Conservation (phyloP, 1,284 basidiomycete genomes). For the Leccinum pachyderme region DNA sequence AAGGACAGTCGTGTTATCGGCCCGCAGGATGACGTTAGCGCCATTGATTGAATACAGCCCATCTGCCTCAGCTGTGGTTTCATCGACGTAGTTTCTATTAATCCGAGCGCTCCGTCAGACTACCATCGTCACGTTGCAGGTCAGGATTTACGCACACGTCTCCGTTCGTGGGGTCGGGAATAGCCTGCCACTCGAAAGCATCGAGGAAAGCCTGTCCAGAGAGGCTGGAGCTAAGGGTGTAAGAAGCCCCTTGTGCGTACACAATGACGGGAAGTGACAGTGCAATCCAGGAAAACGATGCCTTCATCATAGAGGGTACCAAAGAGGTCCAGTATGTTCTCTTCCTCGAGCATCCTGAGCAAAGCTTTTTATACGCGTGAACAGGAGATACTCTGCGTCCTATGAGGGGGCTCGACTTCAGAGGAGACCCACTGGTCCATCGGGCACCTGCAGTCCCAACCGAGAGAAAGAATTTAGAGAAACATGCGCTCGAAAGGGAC, state of each 20-base stretch:
- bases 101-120: neutral
- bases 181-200: slow-evolving; percentile 41
- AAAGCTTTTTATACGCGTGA: slow-evolving; percentile 1
- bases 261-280: neutral
- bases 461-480: neutral
- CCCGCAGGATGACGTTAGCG: slow-evolving; percentile 42
- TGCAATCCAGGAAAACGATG: neutral
- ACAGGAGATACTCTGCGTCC: neutral
- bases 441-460: neutral
- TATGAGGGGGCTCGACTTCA: neutral
- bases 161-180: slow-evolving; percentile 45
- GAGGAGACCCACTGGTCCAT: neutral
- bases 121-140: neutral
- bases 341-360: neutral
- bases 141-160: slow-evolving; percentile 37
- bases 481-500: neutral
- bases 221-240: slow-evolving; percentile 24
- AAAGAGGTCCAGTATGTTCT: neutral
- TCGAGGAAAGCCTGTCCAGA: slow-evolving; percentile 40
- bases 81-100: slow-evolving; percentile 50
- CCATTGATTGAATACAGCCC: slow-evolving; percentile 48
- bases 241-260: slow-evolving; percentile 1
- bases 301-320: neutral
- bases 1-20: slow-evolving; percentile 32
- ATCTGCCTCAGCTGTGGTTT: slow-evolving; percentile 39